phyloP scores from a whole-genome alignment of 129 eudicot species.

The Glebionis coronaria region DNA sequence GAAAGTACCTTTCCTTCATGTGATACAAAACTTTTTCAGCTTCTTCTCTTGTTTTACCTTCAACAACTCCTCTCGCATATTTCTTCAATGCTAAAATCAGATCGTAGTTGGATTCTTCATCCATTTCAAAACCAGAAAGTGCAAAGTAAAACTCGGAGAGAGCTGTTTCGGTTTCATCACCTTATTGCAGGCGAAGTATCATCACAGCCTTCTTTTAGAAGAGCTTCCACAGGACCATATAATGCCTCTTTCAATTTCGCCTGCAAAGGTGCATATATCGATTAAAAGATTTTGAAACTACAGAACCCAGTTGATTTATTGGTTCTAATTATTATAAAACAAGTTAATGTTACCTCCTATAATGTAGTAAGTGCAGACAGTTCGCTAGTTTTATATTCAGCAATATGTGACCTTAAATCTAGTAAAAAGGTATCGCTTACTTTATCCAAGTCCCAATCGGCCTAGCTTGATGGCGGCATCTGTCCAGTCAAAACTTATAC shows the following conservation, averaged over 20 bases:
- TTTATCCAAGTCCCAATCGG: conserved; percentile 77
- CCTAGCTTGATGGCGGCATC: conserved; percentile 64
- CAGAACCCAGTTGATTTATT: no score
- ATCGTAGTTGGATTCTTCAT: conserved; percentile 44
- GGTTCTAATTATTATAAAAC: no score
- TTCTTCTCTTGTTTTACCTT: conserved; percentile 71
- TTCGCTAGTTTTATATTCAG: conserved; percentile 52
- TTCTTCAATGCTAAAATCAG: conserved; percentile 60
- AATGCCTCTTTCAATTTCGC: conserved; percentile 58
- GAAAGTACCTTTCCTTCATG: conserved; percentile 70
- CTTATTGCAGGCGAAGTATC: conserved; percentile 90
- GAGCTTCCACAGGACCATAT: conserved; percentile 74
- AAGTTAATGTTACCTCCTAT: conserved; percentile 55
- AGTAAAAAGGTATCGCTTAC: conserved; percentile 60
- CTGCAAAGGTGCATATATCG: conserved; percentile 30
- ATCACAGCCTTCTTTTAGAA: conserved; percentile 70
- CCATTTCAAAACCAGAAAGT: conserved; percentile 70
- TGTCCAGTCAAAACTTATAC: conserved; percentile 23
- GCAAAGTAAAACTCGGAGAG: conserved; percentile 53
- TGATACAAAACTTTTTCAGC: conserved; percentile 66
- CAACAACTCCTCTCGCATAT: conserved; percentile 72
- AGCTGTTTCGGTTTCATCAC: conserved; percentile 64
- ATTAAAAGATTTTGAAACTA: no score
- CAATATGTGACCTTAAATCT: conserved; percentile 70
- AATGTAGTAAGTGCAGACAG: conserved; percentile 57